Percentiles rank a stretch among this genome's conserved stretches.
phyloP scores from a whole-genome alignment of 345 rosid genomes.

The Melaleuca alternifolia region DNA sequence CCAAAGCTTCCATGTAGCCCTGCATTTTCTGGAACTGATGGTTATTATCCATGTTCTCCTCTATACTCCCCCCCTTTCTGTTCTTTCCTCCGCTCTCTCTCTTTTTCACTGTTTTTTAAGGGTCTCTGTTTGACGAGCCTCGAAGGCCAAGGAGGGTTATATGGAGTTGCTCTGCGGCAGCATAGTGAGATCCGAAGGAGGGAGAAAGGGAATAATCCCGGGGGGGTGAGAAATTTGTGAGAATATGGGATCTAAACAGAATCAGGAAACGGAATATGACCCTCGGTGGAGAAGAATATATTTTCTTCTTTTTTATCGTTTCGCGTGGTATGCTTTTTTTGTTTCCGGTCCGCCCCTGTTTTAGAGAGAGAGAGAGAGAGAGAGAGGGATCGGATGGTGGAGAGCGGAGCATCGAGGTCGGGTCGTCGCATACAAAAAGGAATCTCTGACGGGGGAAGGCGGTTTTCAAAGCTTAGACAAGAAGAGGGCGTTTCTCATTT shows the following conservation, averaged over 20 bases:
- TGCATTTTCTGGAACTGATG: conserved; percentile 36
- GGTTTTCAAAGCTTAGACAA: not conserved
- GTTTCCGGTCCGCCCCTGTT: not conserved
- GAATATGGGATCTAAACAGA: conserved; percentile 68
- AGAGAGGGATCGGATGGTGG: not conserved
- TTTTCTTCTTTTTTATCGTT: not conserved
- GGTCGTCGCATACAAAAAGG: conserved; percentile 8
- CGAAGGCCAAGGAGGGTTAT: not conserved
- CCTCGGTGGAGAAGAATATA: not conserved
- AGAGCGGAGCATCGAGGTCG: conserved; percentile 2
- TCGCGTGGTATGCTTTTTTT: not conserved
- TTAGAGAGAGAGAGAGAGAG: not conserved
- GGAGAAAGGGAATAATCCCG: not conserved
- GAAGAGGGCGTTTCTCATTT: not conserved
- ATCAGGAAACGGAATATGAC: conserved; percentile 52
- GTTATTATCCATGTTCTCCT: not conserved
- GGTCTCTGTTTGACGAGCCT: not conserved
- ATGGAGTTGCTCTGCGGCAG: not conserved
- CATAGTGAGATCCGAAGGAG: conserved; percentile 37
- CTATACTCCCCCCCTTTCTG: not conserved
- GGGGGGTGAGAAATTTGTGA: not conserved
- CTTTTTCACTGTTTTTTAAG: not conserved
- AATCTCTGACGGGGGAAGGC: not conserved
- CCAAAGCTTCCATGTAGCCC: conserved; percentile 59
- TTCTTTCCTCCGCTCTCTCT: not conserved